Percentiles rank a stretch among this genome's conserved stretches.
Evolutionary conservation across 495 filamentous ascomycete genomes (phyloP).

Genomic region (Monascus purpureus): DNA sequence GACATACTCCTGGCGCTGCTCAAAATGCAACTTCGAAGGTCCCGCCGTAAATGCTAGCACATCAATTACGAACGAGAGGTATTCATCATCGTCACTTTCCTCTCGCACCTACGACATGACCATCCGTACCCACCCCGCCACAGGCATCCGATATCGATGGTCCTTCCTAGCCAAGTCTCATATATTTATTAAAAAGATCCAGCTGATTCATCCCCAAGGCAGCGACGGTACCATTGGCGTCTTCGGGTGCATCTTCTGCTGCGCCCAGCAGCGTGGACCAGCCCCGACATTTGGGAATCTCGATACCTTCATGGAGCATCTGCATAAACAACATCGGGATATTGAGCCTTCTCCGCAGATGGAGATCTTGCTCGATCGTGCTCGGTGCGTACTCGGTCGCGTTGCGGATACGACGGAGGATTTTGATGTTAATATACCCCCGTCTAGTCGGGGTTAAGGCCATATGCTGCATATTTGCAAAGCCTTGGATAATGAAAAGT

Average conservation of each 20-base stretch:
- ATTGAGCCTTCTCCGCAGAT: constrained; percentile 3
- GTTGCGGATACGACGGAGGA: constrained; percentile 16
- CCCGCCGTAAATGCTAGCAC: constrained; percentile 8
- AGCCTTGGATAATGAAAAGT: too few relatives aligned
- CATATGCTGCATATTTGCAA: background rate
- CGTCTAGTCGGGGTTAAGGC: background rate
- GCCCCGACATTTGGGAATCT: constrained; percentile 24
- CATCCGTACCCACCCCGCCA: constrained; percentile 11
- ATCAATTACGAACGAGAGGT: too few relatives aligned
- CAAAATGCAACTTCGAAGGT: constrained; percentile 28
- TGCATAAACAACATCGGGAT: constrained; percentile 16
- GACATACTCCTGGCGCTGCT: constrained; percentile 24
- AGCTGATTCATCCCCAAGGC: constrained; percentile 3
- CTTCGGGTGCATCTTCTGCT: constrained; percentile 36
- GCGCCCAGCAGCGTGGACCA: constrained; percentile 15
- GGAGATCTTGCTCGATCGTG: constrained; percentile 13
- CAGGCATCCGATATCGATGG: constrained; percentile 32
- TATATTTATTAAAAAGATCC: constrained; percentile 14
- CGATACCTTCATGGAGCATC: constrained; percentile 30
- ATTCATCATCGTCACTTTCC: constrained; percentile 5
- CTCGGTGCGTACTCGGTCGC: constrained; percentile 19
- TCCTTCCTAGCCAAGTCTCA: constrained; percentile 38
- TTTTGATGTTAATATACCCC: constrained; percentile 27
- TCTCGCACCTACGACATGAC: constrained; percentile 13
- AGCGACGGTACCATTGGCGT: constrained; percentile 4